Evolutionary conservation across 176 grass and related monocot genomes (phyloP).

Genomic region (Avena eriantha): DNA sequence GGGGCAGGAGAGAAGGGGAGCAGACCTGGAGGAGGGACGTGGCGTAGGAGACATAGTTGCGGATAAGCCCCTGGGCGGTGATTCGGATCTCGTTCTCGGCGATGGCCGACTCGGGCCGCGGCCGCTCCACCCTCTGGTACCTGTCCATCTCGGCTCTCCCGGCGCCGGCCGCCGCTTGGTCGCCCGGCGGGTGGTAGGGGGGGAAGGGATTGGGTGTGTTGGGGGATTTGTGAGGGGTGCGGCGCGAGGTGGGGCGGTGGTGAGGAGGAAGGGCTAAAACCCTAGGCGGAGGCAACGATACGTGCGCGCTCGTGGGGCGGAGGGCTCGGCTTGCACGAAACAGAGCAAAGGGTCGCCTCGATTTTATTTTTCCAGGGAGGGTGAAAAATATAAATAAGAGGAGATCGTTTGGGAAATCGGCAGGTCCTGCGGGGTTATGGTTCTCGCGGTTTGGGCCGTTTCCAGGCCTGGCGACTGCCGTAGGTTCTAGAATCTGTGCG

Average conservation of each 20-base stretch:
- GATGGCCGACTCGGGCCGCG: slow-evolving; percentile 81
- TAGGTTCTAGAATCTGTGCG: slow-evolving; percentile 28
- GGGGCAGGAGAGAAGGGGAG: not conserved
- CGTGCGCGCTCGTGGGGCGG: slow-evolving; percentile 31
- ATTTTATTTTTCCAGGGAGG: slow-evolving; percentile 22
- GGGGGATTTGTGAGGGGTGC: slow-evolving; percentile 40
- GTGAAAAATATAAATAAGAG: not conserved
- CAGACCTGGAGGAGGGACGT: slow-evolving; percentile 65
- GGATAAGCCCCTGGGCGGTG: slow-evolving; percentile 81
- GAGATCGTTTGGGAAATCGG: slow-evolving; percentile 29
- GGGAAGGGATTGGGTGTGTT: slow-evolving; percentile 18
- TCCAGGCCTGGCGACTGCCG: not conserved
- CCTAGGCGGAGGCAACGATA: slow-evolving; percentile 68
- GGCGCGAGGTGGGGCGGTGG: slow-evolving; percentile 32
- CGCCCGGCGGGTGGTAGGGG: slow-evolving; percentile 20
- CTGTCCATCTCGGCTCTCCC: slow-evolving; percentile 71
- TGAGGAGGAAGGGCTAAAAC: slow-evolving; percentile 61
- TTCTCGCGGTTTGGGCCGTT: slow-evolving; percentile 35
- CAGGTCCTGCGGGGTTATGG: slow-evolving; percentile 23
- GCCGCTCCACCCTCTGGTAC: slow-evolving; percentile 90
- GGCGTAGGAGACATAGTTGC: slow-evolving; percentile 78
- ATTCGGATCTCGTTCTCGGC: slow-evolving; percentile 98
- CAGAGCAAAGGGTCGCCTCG: not conserved
- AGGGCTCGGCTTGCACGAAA: slow-evolving; percentile 42
- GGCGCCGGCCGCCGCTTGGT: slow-evolving; percentile 40